Percentiles rank a stretch among this genome's conserved stretches.
These are phyloP conservation scores for Botrytis deweyae DNA, from an alignment of 2,329 filamentous ascomycete species.

Conservation along the genomic window DNA sequence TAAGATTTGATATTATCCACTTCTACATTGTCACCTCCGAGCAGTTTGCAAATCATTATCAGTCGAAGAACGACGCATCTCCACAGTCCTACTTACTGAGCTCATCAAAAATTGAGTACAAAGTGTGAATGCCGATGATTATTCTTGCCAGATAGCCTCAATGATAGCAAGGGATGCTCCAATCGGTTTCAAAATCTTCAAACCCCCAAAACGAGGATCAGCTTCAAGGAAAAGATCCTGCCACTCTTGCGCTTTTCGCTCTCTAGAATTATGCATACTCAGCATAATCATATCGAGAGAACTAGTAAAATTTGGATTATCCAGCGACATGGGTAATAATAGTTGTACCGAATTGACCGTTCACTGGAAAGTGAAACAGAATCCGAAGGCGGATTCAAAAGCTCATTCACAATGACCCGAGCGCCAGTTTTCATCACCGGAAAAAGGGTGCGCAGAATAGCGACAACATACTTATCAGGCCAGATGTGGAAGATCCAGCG, in stretches of 20 bases:
- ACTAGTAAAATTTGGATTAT: background rate
- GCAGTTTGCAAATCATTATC: background rate
- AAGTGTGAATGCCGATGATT: background rate
- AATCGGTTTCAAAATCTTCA: background rate
- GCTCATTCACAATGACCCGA: background rate
- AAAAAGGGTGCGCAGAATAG: background rate
- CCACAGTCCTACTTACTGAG: background rate
- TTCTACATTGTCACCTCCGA: background rate
- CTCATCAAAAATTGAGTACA: background rate
- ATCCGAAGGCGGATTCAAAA: background rate
- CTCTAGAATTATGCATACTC: background rate
- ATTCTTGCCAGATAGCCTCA: slow-evolving; percentile 1
- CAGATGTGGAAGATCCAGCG: slow-evolving; percentile 14
- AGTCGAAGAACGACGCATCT: background rate
- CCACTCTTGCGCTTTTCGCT: slow-evolving; percentile 5
- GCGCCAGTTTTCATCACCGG: slow-evolving; percentile 2
- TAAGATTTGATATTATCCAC: background rate
- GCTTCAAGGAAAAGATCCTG: background rate
- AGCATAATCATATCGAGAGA: slow-evolving; percentile 6
- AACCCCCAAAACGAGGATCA: background rate
- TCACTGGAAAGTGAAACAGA: background rate
- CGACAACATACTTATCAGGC: background rate
- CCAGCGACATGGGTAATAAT: background rate
- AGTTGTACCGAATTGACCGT: background rate
- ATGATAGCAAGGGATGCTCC: background rate